A percentile compares a stretch with the other conserved stretches of the same genome.
These are phyloP conservation scores for Trypanosoma rangeli DNA, from an alignment of 208 protist species.

Conservation along the genomic window DNA sequence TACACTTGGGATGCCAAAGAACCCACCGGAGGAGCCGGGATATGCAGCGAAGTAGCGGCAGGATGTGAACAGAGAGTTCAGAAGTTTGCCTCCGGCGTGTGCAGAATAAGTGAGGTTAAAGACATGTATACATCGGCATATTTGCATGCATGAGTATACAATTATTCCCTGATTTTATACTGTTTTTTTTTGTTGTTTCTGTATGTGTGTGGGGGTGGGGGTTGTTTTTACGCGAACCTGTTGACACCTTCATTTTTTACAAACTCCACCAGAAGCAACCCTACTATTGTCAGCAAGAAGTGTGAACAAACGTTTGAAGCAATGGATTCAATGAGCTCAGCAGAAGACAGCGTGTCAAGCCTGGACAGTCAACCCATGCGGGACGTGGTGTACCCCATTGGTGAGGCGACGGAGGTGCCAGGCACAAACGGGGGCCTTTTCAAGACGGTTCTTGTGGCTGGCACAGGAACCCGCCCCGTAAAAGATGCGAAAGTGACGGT, in stretches of 20 bases:
- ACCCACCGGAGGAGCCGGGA: constrained; percentile 23
- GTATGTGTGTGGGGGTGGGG: neutral
- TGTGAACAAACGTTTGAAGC: neutral
- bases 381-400: constrained; percentile 74
- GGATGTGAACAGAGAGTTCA: neutral
- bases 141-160: neutral
- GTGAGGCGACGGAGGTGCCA: constrained; percentile 72
- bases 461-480: constrained; percentile 60
- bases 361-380: constrained; percentile 65
- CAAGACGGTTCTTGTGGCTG: constrained; percentile 84
- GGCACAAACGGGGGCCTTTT: constrained; percentile 65
- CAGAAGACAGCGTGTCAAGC: constrained; percentile 32
- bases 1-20: constrained; percentile 56
- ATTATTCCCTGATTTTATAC: neutral
- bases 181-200: constrained; percentile 18
- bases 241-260: neutral
- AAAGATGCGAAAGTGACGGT: constrained; percentile 85
- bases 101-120: constrained; percentile 1
- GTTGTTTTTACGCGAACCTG: no score
- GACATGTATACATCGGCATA: neutral
- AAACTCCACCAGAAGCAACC: neutral
- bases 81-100: neutral
- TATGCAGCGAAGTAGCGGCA: constrained; percentile 37
- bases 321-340: constrained; percentile 17
- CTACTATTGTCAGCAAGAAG: neutral